A percentile compares a stretch with the other conserved stretches of the same genome.
phyloP scores from a whole-genome alignment of 768 basidiomycete genomes.

The Pleurotus tuoliensis region DNA sequence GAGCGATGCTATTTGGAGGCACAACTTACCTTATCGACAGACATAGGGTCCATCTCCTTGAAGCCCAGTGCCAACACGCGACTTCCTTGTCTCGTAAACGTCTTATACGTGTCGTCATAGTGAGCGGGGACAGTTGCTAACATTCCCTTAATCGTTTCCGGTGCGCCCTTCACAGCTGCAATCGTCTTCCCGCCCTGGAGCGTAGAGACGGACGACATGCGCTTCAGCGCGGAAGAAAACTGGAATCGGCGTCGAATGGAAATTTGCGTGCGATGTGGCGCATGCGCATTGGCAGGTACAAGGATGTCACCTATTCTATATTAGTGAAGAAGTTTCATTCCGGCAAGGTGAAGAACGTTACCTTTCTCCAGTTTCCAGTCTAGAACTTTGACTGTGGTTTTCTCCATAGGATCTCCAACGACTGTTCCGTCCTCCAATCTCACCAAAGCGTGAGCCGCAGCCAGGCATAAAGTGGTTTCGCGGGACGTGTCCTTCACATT shows the following conservation, averaged over 20 bases:
- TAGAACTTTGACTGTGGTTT: conserved; percentile 87
- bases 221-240: conserved; percentile 94
- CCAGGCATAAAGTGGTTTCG: conserved; percentile 84
- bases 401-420: conserved; percentile 99
- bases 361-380: conserved; percentile 83
- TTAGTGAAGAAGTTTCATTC: background rate
- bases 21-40: conserved; percentile 62
- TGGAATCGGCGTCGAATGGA: conserved; percentile 90
- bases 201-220: conserved; percentile 88
- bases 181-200: conserved; percentile 58
- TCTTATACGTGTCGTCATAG: conserved; percentile 95
- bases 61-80: conserved; percentile 89
- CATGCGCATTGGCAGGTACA: conserved; percentile 49
- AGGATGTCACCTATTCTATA: conserved; percentile 63
- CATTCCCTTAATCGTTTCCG: conserved; percentile 94
- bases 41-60: conserved; percentile 75
- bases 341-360: conserved; percentile 18
- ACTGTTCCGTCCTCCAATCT: conserved; percentile 89
- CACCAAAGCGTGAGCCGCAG: conserved; percentile 93
- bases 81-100: conserved; percentile 89
- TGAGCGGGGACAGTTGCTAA: conserved; percentile 63
- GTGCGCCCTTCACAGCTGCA: conserved; percentile 91
- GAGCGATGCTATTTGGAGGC: background rate
- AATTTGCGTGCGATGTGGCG: conserved; percentile 55
- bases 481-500: conserved; percentile 72